A percentile compares a stretch with the other conserved stretches of the same genome.
Conservation (phyloP, 2,329 filamentous ascomycete genomes). For the Stagonosporopsis rhizophila region DNA sequence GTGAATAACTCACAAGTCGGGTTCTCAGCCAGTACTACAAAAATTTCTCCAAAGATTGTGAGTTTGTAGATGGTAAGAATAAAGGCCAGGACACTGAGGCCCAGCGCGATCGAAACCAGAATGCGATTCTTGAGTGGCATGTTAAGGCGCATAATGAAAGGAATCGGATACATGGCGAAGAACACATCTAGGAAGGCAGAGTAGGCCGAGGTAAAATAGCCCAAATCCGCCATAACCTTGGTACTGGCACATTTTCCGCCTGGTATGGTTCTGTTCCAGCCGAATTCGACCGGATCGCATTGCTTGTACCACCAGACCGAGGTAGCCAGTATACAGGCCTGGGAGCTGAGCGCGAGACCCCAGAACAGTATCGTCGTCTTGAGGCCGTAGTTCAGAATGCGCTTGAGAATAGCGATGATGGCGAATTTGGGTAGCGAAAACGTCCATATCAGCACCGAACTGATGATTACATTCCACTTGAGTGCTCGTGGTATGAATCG, state of each 20-base stretch:
- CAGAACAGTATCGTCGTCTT: conserved; percentile 9
- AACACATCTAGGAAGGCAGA: conserved; percentile 14
- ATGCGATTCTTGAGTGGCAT: conserved; percentile 13
- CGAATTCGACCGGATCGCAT: conserved; percentile 8
- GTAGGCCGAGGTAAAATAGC: conserved; percentile 10
- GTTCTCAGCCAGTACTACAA: conserved; percentile 7
- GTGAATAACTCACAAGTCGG: conserved; percentile 4
- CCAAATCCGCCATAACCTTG: conserved; percentile 11
- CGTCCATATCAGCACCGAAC: conserved; percentile 11
- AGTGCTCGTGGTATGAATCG: conserved; percentile 11
- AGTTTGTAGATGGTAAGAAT: conserved; percentile 12
- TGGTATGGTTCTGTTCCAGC: conserved; percentile 8
- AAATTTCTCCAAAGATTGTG: conserved; percentile 11
- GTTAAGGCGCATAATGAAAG: conserved; percentile 9
- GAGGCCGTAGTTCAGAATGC: conserved; percentile 7
- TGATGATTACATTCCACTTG: conserved; percentile 9
- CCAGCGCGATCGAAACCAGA: conserved; percentile 10
- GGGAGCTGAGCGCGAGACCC: conserved; percentile 9
- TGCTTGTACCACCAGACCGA: conserved; percentile 11
- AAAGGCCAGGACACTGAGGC: conserved; percentile 11
- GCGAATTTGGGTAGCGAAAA: conserved; percentile 12
- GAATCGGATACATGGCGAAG: conserved; percentile 8
- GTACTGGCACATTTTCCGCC: conserved; percentile 10
- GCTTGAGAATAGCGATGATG: conserved; percentile 9
- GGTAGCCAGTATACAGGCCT: conserved; percentile 8